Conservation (phyloP, 257 asterid genomes). For the Perilla frutescens region DNA sequence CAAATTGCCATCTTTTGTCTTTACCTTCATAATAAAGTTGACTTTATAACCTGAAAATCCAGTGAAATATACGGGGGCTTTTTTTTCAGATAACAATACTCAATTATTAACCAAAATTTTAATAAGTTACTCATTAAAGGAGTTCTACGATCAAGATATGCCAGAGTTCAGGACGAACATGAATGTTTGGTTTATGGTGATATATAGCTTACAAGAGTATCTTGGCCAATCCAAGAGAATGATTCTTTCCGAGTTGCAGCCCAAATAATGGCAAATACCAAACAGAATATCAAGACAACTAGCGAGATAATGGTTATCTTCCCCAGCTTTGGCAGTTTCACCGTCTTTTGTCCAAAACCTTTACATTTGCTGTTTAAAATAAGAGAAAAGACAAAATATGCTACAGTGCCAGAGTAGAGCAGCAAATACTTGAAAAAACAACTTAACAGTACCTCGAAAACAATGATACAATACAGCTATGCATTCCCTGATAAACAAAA, state of each 20-base stretch:
- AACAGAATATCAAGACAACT: constrained; percentile 54
- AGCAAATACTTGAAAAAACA: constrained; percentile 5
- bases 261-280: constrained; percentile 76
- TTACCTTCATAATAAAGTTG: constrained; percentile 6
- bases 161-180: constrained; percentile 9
- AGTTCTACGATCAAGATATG: background rate
- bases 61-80: background rate
- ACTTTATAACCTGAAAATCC: constrained; percentile 12
- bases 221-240: constrained; percentile 95
- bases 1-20: constrained; percentile 17
- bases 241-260: constrained; percentile 73
- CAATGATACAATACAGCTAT: constrained; percentile 67
- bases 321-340: constrained; percentile 75
- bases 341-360: constrained; percentile 54
- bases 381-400: constrained; percentile 27
- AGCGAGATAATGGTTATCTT: constrained; percentile 69
- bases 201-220: constrained; percentile 73
- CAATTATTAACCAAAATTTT: background rate
- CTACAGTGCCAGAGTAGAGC: constrained; percentile 27
- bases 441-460: constrained; percentile 54
- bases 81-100: background rate
- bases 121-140: background rate
- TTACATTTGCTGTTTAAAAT: constrained; percentile 64
- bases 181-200: constrained; percentile 25
- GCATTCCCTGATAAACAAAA: constrained; percentile 79